These are phyloP conservation scores for Rhodotorula sp. DNA, from an alignment of 1,284 basidiomycete genomes.

Conservation along the genomic window DNA sequence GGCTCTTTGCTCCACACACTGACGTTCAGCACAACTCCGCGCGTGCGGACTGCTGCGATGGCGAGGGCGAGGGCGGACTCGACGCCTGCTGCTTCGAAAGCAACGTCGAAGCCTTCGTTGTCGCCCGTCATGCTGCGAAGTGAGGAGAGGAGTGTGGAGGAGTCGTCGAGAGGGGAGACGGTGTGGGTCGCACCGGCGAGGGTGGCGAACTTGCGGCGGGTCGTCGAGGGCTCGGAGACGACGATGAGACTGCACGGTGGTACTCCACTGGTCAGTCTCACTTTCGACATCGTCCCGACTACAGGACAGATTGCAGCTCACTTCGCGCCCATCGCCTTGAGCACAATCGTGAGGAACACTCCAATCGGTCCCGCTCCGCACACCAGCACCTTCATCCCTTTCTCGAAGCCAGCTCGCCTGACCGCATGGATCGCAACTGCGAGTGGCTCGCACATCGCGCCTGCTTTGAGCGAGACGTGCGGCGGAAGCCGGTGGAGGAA, in stretches of 20 bases:
- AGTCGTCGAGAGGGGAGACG: slow-evolving; percentile 40
- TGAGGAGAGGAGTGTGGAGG: slow-evolving; percentile 38
- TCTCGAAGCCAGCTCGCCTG: slow-evolving; percentile 44
- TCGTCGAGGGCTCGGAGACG: slow-evolving; percentile 47
- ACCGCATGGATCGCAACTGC: slow-evolving; percentile 50
- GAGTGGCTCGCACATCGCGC: slow-evolving; percentile 49
- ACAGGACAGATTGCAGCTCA: background rate
- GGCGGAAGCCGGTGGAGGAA: slow-evolving; percentile 46
- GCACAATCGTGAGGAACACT: slow-evolving; percentile 43
- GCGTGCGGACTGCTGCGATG: slow-evolving; percentile 43
- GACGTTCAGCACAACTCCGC: slow-evolving; percentile 47
- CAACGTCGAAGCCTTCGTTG: slow-evolving; percentile 46
- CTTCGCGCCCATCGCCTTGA: slow-evolving; percentile 41
- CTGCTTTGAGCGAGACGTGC: slow-evolving; percentile 43
- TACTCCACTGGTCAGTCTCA: background rate
- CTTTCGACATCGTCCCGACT: no score
- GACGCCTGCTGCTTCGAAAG: slow-evolving; percentile 49
- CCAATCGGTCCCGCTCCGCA: slow-evolving; percentile 51
- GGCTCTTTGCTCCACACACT: slow-evolving; percentile 47
- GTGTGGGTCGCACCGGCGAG: slow-evolving; percentile 46
- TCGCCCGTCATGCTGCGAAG: slow-evolving; percentile 42
- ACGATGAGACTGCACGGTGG: slow-evolving; percentile 17
- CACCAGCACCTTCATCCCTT: slow-evolving; percentile 47
- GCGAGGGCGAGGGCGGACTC: slow-evolving; percentile 46
- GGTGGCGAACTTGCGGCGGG: slow-evolving; percentile 45